These are phyloP conservation scores for Eremomyces bilateralis DNA, from an alignment of 495 filamentous ascomycete genomes.

Conservation along the genomic window DNA sequence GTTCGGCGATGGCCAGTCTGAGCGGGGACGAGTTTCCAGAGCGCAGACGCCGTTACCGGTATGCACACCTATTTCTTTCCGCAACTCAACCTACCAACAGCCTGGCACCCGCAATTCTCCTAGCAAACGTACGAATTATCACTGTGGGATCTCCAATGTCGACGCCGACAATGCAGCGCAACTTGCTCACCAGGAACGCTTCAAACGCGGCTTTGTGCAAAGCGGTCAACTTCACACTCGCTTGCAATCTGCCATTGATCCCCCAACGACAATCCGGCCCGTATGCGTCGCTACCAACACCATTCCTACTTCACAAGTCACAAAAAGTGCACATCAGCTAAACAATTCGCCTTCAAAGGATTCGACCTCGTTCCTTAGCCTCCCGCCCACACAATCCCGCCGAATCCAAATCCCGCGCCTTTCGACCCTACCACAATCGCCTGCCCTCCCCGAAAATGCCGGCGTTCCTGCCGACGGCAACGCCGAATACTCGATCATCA, in stretches of 20 bases:
- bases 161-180: too few relatives aligned
- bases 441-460: conserved; percentile 46
- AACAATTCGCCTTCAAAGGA: conserved; percentile 26
- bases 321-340: too few relatives aligned
- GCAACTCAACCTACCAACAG: too few relatives aligned
- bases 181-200: too few relatives aligned
- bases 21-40: conserved; percentile 41
- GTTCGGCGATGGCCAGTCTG: conserved; percentile 39
- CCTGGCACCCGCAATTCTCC: conserved; percentile 5
- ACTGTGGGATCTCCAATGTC: neutral
- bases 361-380: conserved; percentile 15
- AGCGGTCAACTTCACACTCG: too few relatives aligned
- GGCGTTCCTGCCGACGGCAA: conserved; percentile 41
- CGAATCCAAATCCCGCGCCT: conserved; percentile 23
- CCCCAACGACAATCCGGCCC: conserved; percentile 6
- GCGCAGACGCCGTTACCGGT: conserved; percentile 40
- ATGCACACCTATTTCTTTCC: conserved; percentile 21
- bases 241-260: too few relatives aligned
- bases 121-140: conserved; percentile 2
- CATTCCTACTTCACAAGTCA: too few relatives aligned
- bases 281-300: conserved; percentile 18
- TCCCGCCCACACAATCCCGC: conserved; percentile 3
- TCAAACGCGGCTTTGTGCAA: too few relatives aligned
- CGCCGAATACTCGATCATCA: conserved; percentile 68
- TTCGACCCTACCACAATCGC: conserved; percentile 43